Base-by-base conservation (phyloP, 441 rosid genomes). In the Bruguiera hainesii region DNA sequence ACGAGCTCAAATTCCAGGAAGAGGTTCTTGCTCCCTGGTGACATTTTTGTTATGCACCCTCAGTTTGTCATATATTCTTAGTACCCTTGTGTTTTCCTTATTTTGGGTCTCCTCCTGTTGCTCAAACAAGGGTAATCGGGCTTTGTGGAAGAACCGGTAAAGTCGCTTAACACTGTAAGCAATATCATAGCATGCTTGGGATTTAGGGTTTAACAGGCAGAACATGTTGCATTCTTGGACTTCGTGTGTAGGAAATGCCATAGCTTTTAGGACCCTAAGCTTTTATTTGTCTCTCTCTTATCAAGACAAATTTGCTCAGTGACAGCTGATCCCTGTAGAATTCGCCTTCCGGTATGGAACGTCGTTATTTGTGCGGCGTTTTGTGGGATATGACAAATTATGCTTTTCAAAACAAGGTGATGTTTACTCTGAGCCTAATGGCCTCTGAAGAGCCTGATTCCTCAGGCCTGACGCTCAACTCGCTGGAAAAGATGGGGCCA, bases 11-110 rank as follows among this genome's bases (percentile, higher is more conserved):
- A 72, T 88, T 85, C 76, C 80, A 71, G 73, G 84, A 82, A 67
- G 83, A 75, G 68, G 85, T 81, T 46, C 65, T 65, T 30, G 83
- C 89, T 53, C 82, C 89, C 25, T 85, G 89, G 90, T 87, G 75
- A 85, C 42, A 5, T 60, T 20, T 46, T 25, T 25, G 48, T 11
- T 42, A 11, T 42, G 16, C 3, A 42, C 48, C 9, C 5, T 42
- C 16, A 13, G 18, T 42, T 42, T 42, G 48, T 42, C 16, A 13
- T 11, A 3, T 11, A 42, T 13, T 16, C 18, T 42, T 4, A 42
- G 10, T 42, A 3, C 48, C 18, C 18, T 42, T 13, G 4, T 42
- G 5, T 13, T 42, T 42, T 42, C 48, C 5, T 42, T 11, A 42
- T 42, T 42, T 11, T 42, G 13, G 18, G 46, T 37, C 46, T 10